A percentile compares a stretch with the other conserved stretches of the same genome.
Evolutionary conservation across 2,329 filamentous ascomycete genomes (phyloP).

Genomic region (Microcyclosporella mali): DNA sequence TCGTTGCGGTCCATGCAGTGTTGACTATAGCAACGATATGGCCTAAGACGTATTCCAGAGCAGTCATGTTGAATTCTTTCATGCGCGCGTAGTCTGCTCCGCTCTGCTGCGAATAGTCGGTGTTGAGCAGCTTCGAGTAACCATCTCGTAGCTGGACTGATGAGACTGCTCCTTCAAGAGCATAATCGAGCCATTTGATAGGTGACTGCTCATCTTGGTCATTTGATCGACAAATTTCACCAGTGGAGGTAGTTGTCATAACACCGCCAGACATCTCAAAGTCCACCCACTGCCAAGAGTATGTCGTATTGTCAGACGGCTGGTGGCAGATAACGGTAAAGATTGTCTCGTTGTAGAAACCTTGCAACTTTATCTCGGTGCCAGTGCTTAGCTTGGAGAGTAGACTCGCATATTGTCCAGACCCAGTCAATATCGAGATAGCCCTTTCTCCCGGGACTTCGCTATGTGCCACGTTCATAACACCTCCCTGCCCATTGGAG

Average conservation of each 20-base stretch:
- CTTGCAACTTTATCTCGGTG: neutral
- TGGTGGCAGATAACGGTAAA: slow-evolving; percentile 5
- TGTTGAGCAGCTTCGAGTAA: slow-evolving; percentile 7
- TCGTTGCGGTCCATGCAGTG: slow-evolving; percentile 5
- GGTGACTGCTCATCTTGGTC: slow-evolving; percentile 1
- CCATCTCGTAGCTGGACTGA: slow-evolving; percentile 4
- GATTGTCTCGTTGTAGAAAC: slow-evolving; percentile 4
- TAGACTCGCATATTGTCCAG: slow-evolving; percentile 4
- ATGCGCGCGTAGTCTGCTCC: slow-evolving; percentile 5
- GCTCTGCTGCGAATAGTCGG: neutral
- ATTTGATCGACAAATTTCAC: slow-evolving; percentile 3
- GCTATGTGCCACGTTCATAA: slow-evolving; percentile 4
- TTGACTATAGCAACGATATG: slow-evolving; percentile 5
- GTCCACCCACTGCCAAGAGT: slow-evolving; percentile 7
- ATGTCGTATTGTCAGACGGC: slow-evolving; percentile 1
- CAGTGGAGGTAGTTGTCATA: slow-evolving; percentile 3
- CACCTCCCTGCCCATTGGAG: slow-evolving; percentile 1
- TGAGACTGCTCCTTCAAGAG: slow-evolving; percentile 3
- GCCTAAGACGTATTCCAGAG: slow-evolving; percentile 4
- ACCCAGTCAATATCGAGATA: slow-evolving; percentile 3
- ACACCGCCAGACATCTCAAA: slow-evolving; percentile 5
- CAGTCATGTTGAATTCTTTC: slow-evolving; percentile 1
- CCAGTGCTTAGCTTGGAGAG: slow-evolving; percentile 1
- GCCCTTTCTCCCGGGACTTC: neutral
- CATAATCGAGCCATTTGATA: slow-evolving; percentile 6